Percentiles rank a stretch among this genome's conserved stretches.
Evolutionary conservation across 805 yeast species (phyloP).

Genomic region (Phaffomyces thermotolerans): DNA sequence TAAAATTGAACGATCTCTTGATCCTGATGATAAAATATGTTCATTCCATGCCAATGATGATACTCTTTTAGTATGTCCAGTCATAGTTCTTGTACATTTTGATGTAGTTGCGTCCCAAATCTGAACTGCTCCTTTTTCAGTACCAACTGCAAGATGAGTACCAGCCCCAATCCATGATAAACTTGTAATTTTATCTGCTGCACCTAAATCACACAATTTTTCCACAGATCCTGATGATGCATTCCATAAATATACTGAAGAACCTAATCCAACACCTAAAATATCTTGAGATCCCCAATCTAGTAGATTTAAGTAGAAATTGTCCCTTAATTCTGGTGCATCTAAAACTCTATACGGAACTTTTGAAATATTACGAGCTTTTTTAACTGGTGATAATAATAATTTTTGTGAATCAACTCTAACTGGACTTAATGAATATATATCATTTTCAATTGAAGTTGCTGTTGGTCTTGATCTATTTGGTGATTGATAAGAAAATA

Average conservation of each 20-base stretch:
- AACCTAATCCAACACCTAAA: conserved; percentile 84
- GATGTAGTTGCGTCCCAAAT: conserved; percentile 88
- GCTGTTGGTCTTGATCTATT: conserved; percentile 50
- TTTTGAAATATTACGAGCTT: conserved; percentile 68
- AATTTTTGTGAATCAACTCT: conserved; percentile 80
- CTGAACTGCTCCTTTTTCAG: conserved; percentile 78
- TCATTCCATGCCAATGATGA: conserved; percentile 92
- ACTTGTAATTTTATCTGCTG: conserved; percentile 69
- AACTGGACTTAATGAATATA: conserved; percentile 80
- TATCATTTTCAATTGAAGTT: conserved; percentile 60
- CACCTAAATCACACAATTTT: conserved; percentile 67
- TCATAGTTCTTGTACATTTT: conserved; percentile 82
- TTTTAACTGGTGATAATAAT: conserved; percentile 75
- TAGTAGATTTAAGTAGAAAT: conserved; percentile 82
- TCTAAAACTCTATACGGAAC: conserved; percentile 91
- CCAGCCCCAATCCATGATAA: conserved; percentile 93
- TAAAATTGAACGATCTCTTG: conserved; percentile 74
- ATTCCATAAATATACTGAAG: conserved; percentile 86
- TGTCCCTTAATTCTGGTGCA: conserved; percentile 94
- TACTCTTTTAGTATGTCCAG: conserved; percentile 83
- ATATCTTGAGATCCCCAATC: conserved; percentile 94
- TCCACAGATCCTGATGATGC: conserved; percentile 79
- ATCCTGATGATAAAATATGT: conserved; percentile 80
- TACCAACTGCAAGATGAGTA: conserved; percentile 90
- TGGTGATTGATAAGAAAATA: conserved; percentile 73